A percentile compares a stretch with the other conserved stretches of the same genome.
These are phyloP conservation scores for Cymodocea nodosa DNA, from an alignment of 116 monocot species.

Conservation along the genomic window DNA sequence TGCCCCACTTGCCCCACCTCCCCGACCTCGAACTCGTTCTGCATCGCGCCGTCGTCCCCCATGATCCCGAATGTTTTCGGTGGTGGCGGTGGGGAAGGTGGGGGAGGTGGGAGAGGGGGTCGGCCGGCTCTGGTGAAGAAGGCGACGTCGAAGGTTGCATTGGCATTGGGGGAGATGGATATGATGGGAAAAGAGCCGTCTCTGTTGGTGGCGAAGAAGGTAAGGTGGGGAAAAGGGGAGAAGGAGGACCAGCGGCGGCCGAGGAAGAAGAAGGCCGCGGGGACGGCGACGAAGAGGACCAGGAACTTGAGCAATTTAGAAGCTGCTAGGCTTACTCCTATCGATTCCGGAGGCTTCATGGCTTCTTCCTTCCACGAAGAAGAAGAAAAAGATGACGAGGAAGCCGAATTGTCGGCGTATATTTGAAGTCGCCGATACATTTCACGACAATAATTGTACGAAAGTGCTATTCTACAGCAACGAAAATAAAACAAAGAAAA, in stretches of 20 bases:
- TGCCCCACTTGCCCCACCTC: no score
- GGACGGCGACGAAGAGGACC: slow-evolving; percentile 17
- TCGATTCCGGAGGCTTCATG: background rate
- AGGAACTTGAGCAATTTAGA: slow-evolving; percentile 17
- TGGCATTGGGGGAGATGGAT: slow-evolving; percentile 20
- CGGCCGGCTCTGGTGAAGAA: slow-evolving; percentile 9
- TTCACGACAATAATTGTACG: no score
- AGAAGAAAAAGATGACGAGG: background rate
- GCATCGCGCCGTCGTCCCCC: slow-evolving; percentile 63
- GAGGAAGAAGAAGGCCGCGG: slow-evolving; percentile 59
- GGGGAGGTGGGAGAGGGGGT: slow-evolving; percentile 5
- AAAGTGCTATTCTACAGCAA: no score
- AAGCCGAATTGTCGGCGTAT: no score
- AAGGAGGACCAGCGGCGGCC: slow-evolving; percentile 48
- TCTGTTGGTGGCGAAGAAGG: slow-evolving; percentile 6
- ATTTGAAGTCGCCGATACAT: no score
- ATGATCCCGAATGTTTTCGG: slow-evolving; percentile 60
- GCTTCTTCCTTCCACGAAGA: background rate
- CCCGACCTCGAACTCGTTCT: slow-evolving; percentile 52
- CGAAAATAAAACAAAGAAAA: no score
- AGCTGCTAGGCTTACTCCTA: background rate
- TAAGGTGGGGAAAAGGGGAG: slow-evolving; percentile 23
- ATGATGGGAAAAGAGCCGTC: background rate
- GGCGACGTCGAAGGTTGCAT: slow-evolving; percentile 16
- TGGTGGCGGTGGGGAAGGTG: slow-evolving; percentile 14